phyloP scores from a whole-genome alignment of 2,329 filamentous ascomycete genomes.

The Cyanodermella asteris region DNA sequence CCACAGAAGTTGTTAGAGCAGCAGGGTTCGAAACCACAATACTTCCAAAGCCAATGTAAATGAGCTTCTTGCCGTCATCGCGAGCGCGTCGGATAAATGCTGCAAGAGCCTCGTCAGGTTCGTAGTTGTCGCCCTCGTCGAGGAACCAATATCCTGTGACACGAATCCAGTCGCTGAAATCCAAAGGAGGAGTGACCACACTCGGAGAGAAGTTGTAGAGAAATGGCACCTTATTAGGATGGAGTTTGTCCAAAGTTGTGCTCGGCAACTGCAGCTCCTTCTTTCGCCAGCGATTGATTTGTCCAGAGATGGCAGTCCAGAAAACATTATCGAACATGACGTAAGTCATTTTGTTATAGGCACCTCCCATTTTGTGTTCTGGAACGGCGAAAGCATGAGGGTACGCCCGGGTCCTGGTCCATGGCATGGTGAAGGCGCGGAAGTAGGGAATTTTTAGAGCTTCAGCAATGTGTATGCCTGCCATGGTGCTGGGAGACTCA shows the following conservation, averaged over 20 bases:
- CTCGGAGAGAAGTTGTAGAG: conserved; percentile 90
- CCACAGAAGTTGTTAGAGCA: conserved; percentile 76
- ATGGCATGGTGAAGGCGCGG: conserved; percentile 94
- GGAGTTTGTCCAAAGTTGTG: conserved; percentile 74
- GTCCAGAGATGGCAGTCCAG: conserved; percentile 78
- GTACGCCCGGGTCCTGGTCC: conserved; percentile 87
- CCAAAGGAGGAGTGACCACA: conserved; percentile 81
- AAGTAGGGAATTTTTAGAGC: conserved; percentile 86
- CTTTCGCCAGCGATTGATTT: conserved; percentile 85
- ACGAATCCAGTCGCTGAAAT: conserved; percentile 94
- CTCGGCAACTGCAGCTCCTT: conserved; percentile 54
- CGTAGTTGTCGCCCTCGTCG: conserved; percentile 50
- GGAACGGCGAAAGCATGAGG: conserved; percentile 91
- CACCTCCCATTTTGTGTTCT: conserved; percentile 81
- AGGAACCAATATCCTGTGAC: conserved; percentile 98
- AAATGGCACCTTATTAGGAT: conserved; percentile 94
- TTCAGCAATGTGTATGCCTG: conserved; percentile 91
- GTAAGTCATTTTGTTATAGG: conserved; percentile 88
- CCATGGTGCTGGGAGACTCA: conserved; percentile 92
- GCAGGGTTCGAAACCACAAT: conserved; percentile 82
- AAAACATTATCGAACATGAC: conserved; percentile 93
- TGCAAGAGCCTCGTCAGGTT: conserved; percentile 51
- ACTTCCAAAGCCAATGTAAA: conserved; percentile 92
- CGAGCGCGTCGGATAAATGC: conserved; percentile 71
- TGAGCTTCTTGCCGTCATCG: conserved; percentile 66